Evolutionary conservation across 2,329 filamentous ascomycete species (phyloP).

Genomic region (Uncinocarpus reesii): DNA sequence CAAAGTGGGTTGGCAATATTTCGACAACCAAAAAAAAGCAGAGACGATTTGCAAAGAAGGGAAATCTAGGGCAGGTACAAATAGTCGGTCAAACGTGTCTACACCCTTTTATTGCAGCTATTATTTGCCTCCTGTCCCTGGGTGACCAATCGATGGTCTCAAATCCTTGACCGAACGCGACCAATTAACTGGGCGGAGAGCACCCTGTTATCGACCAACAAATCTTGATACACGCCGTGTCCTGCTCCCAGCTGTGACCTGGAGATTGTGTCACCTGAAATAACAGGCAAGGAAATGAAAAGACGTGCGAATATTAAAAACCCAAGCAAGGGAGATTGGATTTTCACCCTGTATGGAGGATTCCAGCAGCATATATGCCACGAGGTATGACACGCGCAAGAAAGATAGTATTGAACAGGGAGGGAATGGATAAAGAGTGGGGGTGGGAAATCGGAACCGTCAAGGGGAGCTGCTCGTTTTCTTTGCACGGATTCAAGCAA

Average conservation of each 20-base stretch:
- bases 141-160: constrained; percentile 7
- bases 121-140: constrained; percentile 9
- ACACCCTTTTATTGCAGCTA: constrained; percentile 10
- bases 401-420: constrained; percentile 12
- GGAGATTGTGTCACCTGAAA: constrained; percentile 10
- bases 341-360: constrained; percentile 5
- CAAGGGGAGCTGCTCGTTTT: constrained; percentile 11
- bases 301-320: constrained; percentile 5
- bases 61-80: constrained; percentile 7
- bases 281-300: constrained; percentile 7
- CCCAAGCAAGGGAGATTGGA: constrained; percentile 7
- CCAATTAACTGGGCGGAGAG: background rate
- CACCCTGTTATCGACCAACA: constrained; percentile 8
- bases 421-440: constrained; percentile 5
- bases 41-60: background rate
- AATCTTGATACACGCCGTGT: constrained; percentile 11
- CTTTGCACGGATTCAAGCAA: constrained; percentile 4
- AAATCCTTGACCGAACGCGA: background rate
- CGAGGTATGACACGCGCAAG: constrained; percentile 13
- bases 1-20: constrained; percentile 4
- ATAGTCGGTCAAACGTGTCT: constrained; percentile 12
- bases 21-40: background rate
- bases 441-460: constrained; percentile 9
- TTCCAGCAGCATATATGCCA: constrained; percentile 11
- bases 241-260: constrained; percentile 5